Evolutionary conservation across 2,329 filamentous ascomycete species (phyloP).

Genomic region (Alternaria metachromatica): DNA sequence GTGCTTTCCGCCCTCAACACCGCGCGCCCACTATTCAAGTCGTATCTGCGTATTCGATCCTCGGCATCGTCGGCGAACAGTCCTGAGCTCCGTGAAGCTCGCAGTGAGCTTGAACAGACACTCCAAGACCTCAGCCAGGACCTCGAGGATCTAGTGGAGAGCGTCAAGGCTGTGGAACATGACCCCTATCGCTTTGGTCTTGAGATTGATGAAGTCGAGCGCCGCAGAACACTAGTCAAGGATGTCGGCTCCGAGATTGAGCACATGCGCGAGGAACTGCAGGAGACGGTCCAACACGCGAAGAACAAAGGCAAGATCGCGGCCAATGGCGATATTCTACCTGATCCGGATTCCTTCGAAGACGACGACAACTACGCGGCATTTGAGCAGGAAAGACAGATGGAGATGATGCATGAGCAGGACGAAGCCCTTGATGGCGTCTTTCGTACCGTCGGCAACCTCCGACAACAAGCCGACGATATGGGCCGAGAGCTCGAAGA

Average conservation of each 20-base stretch:
- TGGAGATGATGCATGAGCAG: constrained; percentile 92
- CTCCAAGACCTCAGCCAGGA: constrained; percentile 78
- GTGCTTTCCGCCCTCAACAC: constrained; percentile 82
- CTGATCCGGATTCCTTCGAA: constrained; percentile 65
- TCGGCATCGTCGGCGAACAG: constrained; percentile 74
- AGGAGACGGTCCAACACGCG: constrained; percentile 61
- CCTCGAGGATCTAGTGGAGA: constrained; percentile 84
- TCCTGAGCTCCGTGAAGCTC: constrained; percentile 66
- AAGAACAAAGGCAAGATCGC: constrained; percentile 47
- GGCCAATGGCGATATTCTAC: constrained; percentile 60
- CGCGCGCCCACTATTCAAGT: constrained; percentile 86
- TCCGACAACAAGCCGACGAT: constrained; percentile 87
- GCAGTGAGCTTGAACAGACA: constrained; percentile 78
- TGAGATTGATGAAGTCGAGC: constrained; percentile 78
- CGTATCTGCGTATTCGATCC: constrained; percentile 93
- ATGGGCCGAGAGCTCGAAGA: constrained; percentile 98
- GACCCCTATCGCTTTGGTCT: constrained; percentile 89
- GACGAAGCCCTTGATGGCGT: constrained; percentile 92
- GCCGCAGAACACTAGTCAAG: constrained; percentile 80
- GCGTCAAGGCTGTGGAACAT: constrained; percentile 84
- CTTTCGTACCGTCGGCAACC: constrained; percentile 88
- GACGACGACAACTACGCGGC: constrained; percentile 71
- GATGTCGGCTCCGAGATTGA: constrained; percentile 90
- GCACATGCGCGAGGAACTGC: constrained; percentile 84
- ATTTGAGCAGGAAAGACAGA: constrained; percentile 90